Base-by-base conservation (phyloP, 164 flowering plant genomes). In the Sextonia rubra region DNA sequence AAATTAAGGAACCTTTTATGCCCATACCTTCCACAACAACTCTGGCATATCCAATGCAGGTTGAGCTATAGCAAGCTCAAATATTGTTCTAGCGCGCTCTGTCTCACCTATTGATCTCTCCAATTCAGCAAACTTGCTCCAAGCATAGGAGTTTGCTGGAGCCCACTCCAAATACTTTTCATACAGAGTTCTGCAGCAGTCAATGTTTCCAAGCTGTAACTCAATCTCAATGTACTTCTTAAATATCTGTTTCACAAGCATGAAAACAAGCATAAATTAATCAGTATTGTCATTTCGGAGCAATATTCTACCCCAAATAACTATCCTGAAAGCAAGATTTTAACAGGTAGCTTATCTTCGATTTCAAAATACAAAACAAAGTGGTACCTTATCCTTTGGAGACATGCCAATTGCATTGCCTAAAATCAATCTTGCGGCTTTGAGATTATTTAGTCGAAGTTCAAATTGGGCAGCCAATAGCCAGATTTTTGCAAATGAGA, bases 41-140 rank as follows among this genome's bases (percentile, higher is more conserved):
- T 95, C 99, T 2, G 99, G 99, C 97, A 91, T 93, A 77, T 95
- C 99, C 73, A 95, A 64, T 12, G 97, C 90, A 48, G 98, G 94
- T 73, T 93, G 99, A 14, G 89, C 83, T 71, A 89, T 91, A 44
- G 99, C 98, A 69, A 95, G 92, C 85, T 95, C 97, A 85, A 90
- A 91, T 65, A 93, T 86, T 58, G 94, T 85, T 76, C 99, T 78
- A 14, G 98, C 91, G 29, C 97, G 77, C 47, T 95, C 99, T 22
- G 89, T 92, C 82, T 95, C 98, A 75, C 76, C 60, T 68, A 93
- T 67, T 15, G 93, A 89, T 77, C 67, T 71, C 73, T 93, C 99
- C 78, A 95, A 58, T 66, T 95, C 98, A 37, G 98, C 99, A 82
- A 70, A 95, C 76, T 95, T 95, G 80, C 82, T 88, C 99, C 99